These are phyloP conservation scores for Glycine tomentella DNA, from an alignment of 306 rosid genomes.

Conservation along the genomic window DNA sequence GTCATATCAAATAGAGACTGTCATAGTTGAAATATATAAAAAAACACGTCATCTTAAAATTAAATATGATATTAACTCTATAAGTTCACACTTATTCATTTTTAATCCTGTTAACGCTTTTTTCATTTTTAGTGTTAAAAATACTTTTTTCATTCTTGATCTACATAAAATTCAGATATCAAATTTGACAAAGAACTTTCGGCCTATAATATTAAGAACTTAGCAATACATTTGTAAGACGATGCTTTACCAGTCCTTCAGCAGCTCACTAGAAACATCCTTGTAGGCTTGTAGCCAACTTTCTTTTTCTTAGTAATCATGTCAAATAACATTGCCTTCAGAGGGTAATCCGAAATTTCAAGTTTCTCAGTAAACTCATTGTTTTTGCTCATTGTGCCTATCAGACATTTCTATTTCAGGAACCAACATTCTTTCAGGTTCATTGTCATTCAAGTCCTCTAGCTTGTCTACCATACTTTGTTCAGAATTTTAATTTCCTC, in stretches of 20 bases:
- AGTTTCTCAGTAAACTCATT: constrained; percentile 51
- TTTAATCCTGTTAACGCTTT: too few relatives aligned
- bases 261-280: constrained; percentile 73
- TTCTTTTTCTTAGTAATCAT: constrained; percentile 77
- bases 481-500: constrained; percentile 47
- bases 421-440: constrained; percentile 39
- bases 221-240: constrained; percentile 18
- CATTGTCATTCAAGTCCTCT: constrained; percentile 43
- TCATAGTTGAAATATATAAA: too few relatives aligned
- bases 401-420: constrained; percentile 53
- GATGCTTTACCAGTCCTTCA: constrained; percentile 71
- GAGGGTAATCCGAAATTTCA: constrained; percentile 63
- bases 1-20: too few relatives aligned
- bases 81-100: too few relatives aligned
- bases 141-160: too few relatives aligned
- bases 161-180: constrained; percentile 3
- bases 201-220: constrained; percentile 12
- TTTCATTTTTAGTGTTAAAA: too few relatives aligned
- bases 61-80: too few relatives aligned
- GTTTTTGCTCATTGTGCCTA: constrained; percentile 41
- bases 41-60: too few relatives aligned
- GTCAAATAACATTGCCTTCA: constrained; percentile 85
- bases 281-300: constrained; percentile 89
- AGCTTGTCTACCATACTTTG: constrained; percentile 37
- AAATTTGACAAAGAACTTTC: background rate